phyloP scores from a whole-genome alignment of 441 rosid genomes.

The Populus hybrid region DNA sequence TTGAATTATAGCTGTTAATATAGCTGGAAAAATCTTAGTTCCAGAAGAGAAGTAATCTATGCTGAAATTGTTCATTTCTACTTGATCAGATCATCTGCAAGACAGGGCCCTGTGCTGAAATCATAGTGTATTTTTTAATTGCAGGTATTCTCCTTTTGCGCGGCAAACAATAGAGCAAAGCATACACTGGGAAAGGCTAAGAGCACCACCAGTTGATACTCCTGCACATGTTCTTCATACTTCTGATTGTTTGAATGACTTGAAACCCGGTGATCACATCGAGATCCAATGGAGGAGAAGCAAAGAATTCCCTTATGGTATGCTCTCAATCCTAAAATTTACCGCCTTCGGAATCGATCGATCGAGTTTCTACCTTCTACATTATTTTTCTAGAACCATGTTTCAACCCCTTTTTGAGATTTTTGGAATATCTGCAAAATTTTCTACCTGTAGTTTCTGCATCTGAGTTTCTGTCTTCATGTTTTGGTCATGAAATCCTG shows the following conservation, averaged over 20 bases:
- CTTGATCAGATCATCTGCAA: not conserved
- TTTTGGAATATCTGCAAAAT: not conserved
- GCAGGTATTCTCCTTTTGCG: conserved; percentile 63
- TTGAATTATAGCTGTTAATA: not conserved
- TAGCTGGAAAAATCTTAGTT: not conserved
- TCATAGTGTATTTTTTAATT: not conserved
- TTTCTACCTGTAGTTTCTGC: not conserved
- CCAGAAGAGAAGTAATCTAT: not conserved
- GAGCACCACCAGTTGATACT: conserved; percentile 51
- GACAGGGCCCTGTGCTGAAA: not conserved
- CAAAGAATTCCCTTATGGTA: conserved; percentile 73
- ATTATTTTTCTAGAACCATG: not conserved
- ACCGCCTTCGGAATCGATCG: not conserved
- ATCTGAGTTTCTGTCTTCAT: not conserved
- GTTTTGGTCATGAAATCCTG: not conserved
- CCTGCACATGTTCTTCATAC: conserved; percentile 53
- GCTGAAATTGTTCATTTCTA: not conserved
- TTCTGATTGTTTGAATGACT: conserved; percentile 55
- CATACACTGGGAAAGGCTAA: conserved; percentile 65
- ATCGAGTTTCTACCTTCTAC: not conserved
- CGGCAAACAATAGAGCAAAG: conserved; percentile 56
- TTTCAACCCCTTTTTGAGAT: not conserved
- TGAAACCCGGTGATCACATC: conserved; percentile 65
- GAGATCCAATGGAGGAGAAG: conserved; percentile 92
- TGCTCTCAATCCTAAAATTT: not conserved